These are phyloP conservation scores for Oryza brachyantha DNA, from an alignment of 176 grass and related monocot genomes.

Conservation along the genomic window DNA sequence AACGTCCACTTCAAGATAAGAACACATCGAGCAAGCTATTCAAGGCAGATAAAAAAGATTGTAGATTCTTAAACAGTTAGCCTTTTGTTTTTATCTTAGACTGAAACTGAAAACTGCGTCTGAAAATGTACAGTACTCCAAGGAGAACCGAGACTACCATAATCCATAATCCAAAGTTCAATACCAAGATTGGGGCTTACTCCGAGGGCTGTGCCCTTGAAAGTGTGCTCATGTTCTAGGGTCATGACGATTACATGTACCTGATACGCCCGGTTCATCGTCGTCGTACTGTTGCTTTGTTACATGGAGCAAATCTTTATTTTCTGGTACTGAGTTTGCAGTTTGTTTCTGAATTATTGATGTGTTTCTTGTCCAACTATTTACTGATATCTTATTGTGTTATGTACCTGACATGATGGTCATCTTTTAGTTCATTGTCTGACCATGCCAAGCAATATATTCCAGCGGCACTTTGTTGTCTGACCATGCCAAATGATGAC, in stretches of 20 bases:
- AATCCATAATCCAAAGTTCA: slow-evolving; percentile 72
- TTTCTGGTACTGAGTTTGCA: background rate
- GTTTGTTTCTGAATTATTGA: background rate
- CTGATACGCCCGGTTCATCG: slow-evolving; percentile 44
- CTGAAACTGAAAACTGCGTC: slow-evolving; percentile 3
- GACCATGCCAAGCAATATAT: no score
- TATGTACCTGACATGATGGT: no score
- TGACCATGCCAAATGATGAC: no score
- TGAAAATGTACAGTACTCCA: slow-evolving; percentile 49
- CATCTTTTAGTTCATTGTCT: no score
- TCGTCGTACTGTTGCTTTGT: background rate
- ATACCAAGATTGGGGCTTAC: slow-evolving; percentile 68
- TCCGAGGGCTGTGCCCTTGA: slow-evolving; percentile 78
- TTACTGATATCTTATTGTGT: no score
- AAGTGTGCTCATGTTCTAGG: slow-evolving; percentile 81
- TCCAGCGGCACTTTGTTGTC: no score
- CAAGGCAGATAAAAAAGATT: background rate
- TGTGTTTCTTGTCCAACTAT: background rate
- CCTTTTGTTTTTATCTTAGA: no score
- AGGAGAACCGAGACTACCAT: slow-evolving; percentile 75
- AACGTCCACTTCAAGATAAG: slow-evolving; percentile 86
- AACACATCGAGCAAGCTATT: background rate
- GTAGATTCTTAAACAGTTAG: background rate
- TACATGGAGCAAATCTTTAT: background rate
- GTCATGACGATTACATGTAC: slow-evolving; percentile 90